A percentile compares a stretch with the other conserved stretches of the same genome.
Evolutionary conservation across 352 stramenopile genomes (phyloP).

Genomic region (Thalassiosira ordinaria): DNA sequence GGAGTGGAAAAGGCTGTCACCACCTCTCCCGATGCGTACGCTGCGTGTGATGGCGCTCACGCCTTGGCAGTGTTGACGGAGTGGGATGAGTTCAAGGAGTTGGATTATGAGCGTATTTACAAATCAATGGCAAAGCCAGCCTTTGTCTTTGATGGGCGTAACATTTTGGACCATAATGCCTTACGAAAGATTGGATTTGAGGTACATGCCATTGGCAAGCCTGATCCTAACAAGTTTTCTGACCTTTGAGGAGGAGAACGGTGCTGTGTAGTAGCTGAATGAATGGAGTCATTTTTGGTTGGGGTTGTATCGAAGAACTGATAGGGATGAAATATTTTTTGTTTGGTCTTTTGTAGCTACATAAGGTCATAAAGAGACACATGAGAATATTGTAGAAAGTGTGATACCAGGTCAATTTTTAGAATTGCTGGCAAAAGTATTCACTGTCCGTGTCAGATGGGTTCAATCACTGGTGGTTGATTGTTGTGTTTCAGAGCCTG

Average conservation of each 20-base stretch:
- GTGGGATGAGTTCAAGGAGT: slow-evolving; percentile 98
- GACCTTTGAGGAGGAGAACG: slow-evolving; percentile 72
- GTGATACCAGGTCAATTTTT: too few species aligned
- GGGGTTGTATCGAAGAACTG: too few species aligned
- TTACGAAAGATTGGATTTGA: slow-evolving; percentile 97
- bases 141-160: slow-evolving; percentile 99
- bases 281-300: too few species aligned
- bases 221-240: slow-evolving; percentile 81
- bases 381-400: too few species aligned
- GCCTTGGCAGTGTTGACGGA: slow-evolving; percentile 94
- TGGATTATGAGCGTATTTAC: slow-evolving; percentile 97
- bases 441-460: too few species aligned
- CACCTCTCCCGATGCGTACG: slow-evolving; percentile 89
- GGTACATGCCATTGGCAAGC: slow-evolving; percentile 97
- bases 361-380: too few species aligned
- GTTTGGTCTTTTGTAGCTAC: too few species aligned
- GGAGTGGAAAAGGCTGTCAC: slow-evolving; percentile 89
- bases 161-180: slow-evolving; percentile 93
- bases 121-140: slow-evolving; percentile 97
- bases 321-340: too few species aligned
- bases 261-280: too few species aligned
- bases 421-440: too few species aligned
- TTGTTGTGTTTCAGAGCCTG: too few species aligned
- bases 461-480: too few species aligned
- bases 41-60: slow-evolving; percentile 89